Evolutionary conservation across 2,329 filamentous ascomycete species (phyloP).

Genomic region (Penicillium carneum): DNA sequence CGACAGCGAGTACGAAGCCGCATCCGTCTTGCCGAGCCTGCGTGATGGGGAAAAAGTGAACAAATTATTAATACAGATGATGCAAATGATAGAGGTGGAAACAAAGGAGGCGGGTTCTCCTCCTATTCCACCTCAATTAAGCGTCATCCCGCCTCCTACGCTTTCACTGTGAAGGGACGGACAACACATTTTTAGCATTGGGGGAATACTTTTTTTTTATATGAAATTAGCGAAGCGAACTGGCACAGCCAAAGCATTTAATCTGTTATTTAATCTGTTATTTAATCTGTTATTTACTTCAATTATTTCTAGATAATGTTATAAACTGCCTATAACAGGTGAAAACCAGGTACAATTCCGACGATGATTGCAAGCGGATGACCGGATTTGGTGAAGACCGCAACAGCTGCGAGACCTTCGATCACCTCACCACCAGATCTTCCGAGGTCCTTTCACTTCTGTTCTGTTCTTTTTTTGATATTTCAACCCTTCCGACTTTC

Average conservation of each 20-base stretch:
- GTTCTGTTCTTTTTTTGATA: constrained; percentile 4
- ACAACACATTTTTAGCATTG: constrained; percentile 6
- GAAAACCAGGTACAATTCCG: not conserved
- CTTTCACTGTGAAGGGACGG: constrained; percentile 9
- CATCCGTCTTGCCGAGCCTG: constrained; percentile 44
- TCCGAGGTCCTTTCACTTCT: not conserved
- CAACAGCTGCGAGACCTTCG: constrained; percentile 11
- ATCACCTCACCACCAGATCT: not conserved
- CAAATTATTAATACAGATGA: constrained; percentile 39
- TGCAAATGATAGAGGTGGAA: constrained; percentile 42
- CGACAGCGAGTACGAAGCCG: constrained; percentile 46
- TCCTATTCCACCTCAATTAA: constrained; percentile 37
- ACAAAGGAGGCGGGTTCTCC: constrained; percentile 41
- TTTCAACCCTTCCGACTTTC: constrained; percentile 10
- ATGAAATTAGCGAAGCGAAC: constrained; percentile 6
- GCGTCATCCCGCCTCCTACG: constrained; percentile 23
- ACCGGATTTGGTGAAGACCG: constrained; percentile 33
- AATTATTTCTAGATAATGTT: not conserved
- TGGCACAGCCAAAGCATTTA: not conserved
- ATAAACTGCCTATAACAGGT: not conserved
- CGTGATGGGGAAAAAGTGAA: constrained; percentile 42
- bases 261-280: not conserved
- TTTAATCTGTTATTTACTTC: not conserved
- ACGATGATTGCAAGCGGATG: constrained; percentile 31
- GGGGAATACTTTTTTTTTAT: not conserved